phyloP scores from a whole-genome alignment of 805 yeast species.

The Ogataea trehalophila region DNA sequence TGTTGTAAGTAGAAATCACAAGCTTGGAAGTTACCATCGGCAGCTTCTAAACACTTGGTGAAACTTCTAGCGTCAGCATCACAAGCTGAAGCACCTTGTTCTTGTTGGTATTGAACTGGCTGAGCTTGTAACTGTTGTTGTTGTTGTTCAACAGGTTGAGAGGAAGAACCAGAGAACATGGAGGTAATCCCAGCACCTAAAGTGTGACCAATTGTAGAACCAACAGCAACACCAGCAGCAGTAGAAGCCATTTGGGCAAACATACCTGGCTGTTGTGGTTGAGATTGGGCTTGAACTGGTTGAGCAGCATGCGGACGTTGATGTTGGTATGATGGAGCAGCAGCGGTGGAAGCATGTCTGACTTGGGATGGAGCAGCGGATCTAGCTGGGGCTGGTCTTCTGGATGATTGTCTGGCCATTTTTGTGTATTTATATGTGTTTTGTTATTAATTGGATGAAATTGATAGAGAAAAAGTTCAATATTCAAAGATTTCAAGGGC shows the following conservation, averaged over 20 bases:
- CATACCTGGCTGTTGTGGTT: conserved; percentile 71
- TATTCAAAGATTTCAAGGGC: too few species aligned
- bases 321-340: conserved; percentile 44
- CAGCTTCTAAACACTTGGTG: conserved; percentile 92
- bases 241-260: conserved; percentile 98
- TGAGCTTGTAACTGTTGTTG: conserved; percentile 22
- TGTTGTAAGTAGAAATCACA: conserved; percentile 97
- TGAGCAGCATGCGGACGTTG: conserved; percentile 44
- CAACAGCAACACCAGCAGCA: conserved; percentile 99
- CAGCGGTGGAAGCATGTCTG: conserved; percentile 75
- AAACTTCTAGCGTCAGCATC: conserved; percentile 92
- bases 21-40: conserved; percentile 92
- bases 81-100: conserved; percentile 53
- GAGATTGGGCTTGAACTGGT: conserved; percentile 46
- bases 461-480: too few species aligned
- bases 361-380: conserved; percentile 37
- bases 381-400: conserved; percentile 40
- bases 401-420: conserved; percentile 34
- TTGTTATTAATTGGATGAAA: conserved; percentile 1
- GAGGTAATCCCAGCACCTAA: conserved; percentile 90
- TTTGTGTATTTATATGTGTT: conserved; percentile 1
- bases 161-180: conserved; percentile 76
- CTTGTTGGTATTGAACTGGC: conserved; percentile 32
- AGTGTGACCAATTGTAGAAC: conserved; percentile 96
- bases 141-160: conserved; percentile 25